Conservation (phyloP, 2,329 filamentous ascomycete genomes). For the Lachnum nothofagi region DNA sequence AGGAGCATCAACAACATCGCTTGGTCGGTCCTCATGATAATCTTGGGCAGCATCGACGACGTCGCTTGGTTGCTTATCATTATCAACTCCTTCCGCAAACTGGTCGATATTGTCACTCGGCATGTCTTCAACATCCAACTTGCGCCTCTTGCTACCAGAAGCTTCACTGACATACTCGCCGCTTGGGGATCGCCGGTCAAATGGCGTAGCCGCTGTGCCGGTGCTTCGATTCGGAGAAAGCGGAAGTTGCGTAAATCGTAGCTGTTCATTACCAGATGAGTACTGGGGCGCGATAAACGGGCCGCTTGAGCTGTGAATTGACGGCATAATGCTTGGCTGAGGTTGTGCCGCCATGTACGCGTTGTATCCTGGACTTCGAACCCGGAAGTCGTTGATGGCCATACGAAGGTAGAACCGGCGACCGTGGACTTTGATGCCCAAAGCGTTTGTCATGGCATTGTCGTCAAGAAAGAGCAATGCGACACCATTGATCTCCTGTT, state of each 20-base stretch:
- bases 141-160: conserved; percentile 30
- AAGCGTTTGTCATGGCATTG: conserved; percentile 22
- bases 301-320: not conserved
- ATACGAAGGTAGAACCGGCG: conserved; percentile 40
- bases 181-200: not conserved
- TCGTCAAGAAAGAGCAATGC: conserved; percentile 24
- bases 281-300: not conserved
- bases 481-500: conserved; percentile 49
- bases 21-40: not conserved
- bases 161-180: conserved; percentile 15
- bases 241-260: not conserved
- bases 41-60: no score
- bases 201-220: not conserved
- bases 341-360: not conserved
- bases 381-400: conserved; percentile 53
- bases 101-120: not conserved
- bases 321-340: conserved; percentile 2
- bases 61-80: no score
- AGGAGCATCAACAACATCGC: not conserved
- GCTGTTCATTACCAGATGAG: not conserved
- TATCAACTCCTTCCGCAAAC: not conserved
- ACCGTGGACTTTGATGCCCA: conserved; percentile 23
- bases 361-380: conserved; percentile 47
- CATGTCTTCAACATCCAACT: conserved; percentile 19
- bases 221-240: not conserved